Percentiles rank a stretch among this genome's conserved stretches.
phyloP scores from a whole-genome alignment of 495 filamentous ascomycete genomes.

The Venustampulla echinocandica region DNA sequence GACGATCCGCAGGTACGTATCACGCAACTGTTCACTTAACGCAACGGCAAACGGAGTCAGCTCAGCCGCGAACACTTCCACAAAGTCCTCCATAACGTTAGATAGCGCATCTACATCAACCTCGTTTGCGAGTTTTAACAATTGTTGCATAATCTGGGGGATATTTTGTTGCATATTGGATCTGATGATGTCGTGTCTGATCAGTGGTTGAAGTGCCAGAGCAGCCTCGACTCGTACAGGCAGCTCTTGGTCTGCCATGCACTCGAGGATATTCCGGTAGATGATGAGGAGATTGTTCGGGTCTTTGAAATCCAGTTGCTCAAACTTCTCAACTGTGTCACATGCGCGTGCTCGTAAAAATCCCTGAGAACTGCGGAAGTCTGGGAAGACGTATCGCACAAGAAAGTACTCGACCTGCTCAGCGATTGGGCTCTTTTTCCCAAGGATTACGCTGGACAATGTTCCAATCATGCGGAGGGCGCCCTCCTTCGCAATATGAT shows the following conservation, averaged over 20 bases:
- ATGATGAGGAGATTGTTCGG: constrained; percentile 87
- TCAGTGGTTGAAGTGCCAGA: constrained; percentile 87
- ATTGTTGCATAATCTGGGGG: constrained; percentile 98
- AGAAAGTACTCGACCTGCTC: constrained; percentile 99
- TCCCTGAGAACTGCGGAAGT: constrained; percentile 87
- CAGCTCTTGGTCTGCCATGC: constrained; percentile 84
- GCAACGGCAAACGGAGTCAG: constrained; percentile 97
- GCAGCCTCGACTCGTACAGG: constrained; percentile 93
- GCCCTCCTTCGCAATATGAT: constrained; percentile 90
- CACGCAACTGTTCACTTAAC: constrained; percentile 88
- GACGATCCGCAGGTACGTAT: constrained; percentile 92
- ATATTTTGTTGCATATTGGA: constrained; percentile 95
- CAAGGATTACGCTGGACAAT: constrained; percentile 82
- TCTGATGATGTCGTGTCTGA: constrained; percentile 89
- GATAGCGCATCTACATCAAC: constrained; percentile 89
- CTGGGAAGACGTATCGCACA: constrained; percentile 94
- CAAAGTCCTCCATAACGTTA: constrained; percentile 99
- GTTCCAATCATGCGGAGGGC: constrained; percentile 97
- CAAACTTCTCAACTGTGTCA: constrained; percentile 95
- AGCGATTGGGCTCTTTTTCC: constrained; percentile 96
- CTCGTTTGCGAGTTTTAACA: constrained; percentile 92
- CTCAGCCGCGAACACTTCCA: constrained; percentile 93
- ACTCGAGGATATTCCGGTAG: constrained; percentile 93
- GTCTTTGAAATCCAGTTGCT: constrained; percentile 92
- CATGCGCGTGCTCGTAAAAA: constrained; percentile 93